phyloP scores from a whole-genome alignment of 2,329 filamentous ascomycete genomes.

The Ramichloridium luteum region DNA sequence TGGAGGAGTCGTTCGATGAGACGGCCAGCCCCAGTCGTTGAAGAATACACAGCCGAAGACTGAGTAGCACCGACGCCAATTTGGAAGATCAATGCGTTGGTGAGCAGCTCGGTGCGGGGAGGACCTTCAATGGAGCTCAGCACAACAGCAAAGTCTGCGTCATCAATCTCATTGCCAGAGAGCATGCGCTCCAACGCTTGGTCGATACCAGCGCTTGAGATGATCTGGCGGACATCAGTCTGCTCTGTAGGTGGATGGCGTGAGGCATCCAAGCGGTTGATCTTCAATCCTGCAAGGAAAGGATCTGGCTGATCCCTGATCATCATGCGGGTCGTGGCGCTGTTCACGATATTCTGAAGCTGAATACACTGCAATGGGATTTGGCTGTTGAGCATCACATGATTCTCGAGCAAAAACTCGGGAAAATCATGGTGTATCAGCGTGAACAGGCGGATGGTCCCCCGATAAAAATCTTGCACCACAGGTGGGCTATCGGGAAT shows the following conservation, averaged over 20 bases:
- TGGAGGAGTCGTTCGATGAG: constrained; percentile 66
- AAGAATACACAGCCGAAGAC: constrained; percentile 50
- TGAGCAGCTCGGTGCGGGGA: constrained; percentile 39
- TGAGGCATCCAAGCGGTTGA: constrained; percentile 65
- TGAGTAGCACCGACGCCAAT: constrained; percentile 58
- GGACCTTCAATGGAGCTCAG: constrained; percentile 50
- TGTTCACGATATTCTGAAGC: constrained; percentile 76
- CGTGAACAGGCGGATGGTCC: constrained; percentile 67
- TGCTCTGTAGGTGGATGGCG: constrained; percentile 53
- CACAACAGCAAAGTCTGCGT: constrained; percentile 64
- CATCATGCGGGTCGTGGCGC: constrained; percentile 59
- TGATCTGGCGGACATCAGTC: constrained; percentile 47
- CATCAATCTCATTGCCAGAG: constrained; percentile 41
- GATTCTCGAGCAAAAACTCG: constrained; percentile 81
- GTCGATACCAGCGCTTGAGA: constrained; percentile 40
- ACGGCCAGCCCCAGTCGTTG: constrained; percentile 54
- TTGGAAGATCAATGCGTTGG: constrained; percentile 76
- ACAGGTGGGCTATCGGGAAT: constrained; percentile 54
- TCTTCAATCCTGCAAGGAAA: constrained; percentile 59
- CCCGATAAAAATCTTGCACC: constrained; percentile 74
- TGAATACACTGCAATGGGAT: constrained; percentile 78
- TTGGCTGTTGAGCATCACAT: constrained; percentile 66
- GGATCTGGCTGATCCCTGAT: constrained; percentile 58
- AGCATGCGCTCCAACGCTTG: constrained; percentile 38
- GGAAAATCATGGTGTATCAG: constrained; percentile 89